phyloP scores from a whole-genome alignment of 2,329 filamentous ascomycete species.

The Diaporthe humulicola region DNA sequence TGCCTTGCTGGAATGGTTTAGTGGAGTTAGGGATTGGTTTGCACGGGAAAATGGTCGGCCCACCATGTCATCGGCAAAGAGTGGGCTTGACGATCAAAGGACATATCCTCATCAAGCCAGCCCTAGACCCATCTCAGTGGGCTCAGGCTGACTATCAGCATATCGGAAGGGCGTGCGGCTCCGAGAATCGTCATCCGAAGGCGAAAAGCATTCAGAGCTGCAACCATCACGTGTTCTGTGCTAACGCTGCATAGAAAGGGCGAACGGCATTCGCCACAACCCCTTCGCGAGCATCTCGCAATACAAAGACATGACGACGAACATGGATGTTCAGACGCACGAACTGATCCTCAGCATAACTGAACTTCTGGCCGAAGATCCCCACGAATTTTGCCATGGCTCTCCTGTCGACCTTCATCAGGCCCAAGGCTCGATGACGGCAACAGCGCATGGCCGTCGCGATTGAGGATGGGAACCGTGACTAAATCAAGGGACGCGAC shows the following conservation, averaged over 20 bases:
- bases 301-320: not conserved
- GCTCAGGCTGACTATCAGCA: not conserved
- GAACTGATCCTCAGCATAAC: not conserved
- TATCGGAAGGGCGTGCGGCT: not conserved
- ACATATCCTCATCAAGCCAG: not conserved
- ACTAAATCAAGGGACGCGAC: not conserved
- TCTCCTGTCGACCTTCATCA: constrained; percentile 21
- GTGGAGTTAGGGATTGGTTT: not conserved
- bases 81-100: constrained; percentile 12
- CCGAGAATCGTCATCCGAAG: not conserved
- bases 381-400: not conserved
- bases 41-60: not conserved
- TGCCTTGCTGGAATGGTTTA: not conserved
- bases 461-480: not conserved
- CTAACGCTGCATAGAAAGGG: not conserved
- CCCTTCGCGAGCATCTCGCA: not conserved
- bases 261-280: not conserved
- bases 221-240: not conserved
- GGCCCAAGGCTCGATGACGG: not conserved
- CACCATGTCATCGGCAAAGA: not conserved
- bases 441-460: not conserved
- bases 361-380: not conserved
- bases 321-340: not conserved
- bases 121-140: not conserved
- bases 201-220: not conserved